These are phyloP conservation scores for Alternaria sp. DNA, from an alignment of 2,329 filamentous ascomycete genomes.

Conservation along the genomic window DNA sequence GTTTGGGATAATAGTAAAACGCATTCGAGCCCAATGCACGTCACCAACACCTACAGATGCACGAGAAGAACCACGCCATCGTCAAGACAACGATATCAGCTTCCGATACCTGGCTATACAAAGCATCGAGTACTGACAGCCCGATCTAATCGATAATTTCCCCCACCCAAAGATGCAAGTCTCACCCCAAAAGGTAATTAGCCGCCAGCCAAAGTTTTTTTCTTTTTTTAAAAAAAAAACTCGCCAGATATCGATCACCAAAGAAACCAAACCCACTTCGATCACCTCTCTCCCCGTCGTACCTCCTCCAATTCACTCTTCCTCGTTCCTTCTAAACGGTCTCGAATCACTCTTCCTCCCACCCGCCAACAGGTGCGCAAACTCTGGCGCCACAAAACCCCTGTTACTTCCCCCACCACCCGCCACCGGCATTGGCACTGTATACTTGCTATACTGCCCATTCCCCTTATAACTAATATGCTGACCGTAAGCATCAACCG, in stretches of 20 bases:
- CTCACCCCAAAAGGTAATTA: too few relatives aligned
- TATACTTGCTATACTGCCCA: neutral
- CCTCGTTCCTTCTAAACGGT: neutral
- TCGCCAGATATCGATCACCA: neutral
- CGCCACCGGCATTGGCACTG: neutral
- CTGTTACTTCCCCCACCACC: neutral
- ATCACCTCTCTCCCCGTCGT: neutral
- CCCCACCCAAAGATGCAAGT: too few relatives aligned
- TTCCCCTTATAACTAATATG: neutral
- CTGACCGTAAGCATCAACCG: constrained; percentile 7
- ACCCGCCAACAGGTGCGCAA: constrained; percentile 12
- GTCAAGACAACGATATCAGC: too few relatives aligned
- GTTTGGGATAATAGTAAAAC: too few relatives aligned
- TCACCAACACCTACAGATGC: too few relatives aligned
- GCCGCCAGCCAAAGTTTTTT: too few relatives aligned
- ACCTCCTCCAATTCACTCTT: neutral
- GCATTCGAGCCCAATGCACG: too few relatives aligned
- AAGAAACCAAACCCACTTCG: neutral
- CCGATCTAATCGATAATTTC: too few relatives aligned
- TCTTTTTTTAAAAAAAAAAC: neutral
- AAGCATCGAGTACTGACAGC: too few relatives aligned
- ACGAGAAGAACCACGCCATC: too few relatives aligned
- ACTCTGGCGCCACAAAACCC: constrained; percentile 9
- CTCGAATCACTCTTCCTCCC: constrained; percentile 18
- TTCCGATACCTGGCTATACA: too few relatives aligned